Evolutionary conservation across 1,284 basidiomycete species (phyloP), one percentile per base, ranked within the genome.

Genomic region (Ganoderma leucocontextum): DNA sequence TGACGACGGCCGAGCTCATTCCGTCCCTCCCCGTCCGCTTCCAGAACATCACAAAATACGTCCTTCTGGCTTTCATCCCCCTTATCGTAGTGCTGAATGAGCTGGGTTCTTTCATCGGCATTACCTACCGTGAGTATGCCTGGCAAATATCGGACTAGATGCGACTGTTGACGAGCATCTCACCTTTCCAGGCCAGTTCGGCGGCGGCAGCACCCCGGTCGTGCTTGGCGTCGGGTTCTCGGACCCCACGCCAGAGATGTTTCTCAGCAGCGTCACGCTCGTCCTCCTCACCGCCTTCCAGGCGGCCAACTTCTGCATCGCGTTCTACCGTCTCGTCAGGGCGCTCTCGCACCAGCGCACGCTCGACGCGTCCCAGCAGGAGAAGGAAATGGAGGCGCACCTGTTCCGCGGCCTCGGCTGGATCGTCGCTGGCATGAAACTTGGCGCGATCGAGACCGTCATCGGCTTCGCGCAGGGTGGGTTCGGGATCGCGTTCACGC

Each of bases 61-160:
- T 84, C 6, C 78, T 92, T 9, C 69, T 89, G 29, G 68, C 85
- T 19, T 85, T 87, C 70, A 86, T 91, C 63, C 88, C 90, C 10
- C 74, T 83, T 39, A 83, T 91, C 65, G 66, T 91, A 65, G 78
- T 81, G 10, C 76, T 85, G 70, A 90, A 90, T 75, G 87, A 87
- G 70, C 77, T 91, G 29, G 86, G 86, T 15, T 91, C 91, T 1
- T 91, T 94, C 72, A 73, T 90, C 41, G 89, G 89, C 62, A 83
- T 89, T 38, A 80, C 82, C 8, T 85, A 88, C 63, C 78, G 91
- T 91, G 74, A 74, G 86, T 82, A 5, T 4, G 19, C 60, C 15
- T 10, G 42, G 44, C 38, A 1, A 22, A n/a, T 25, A n/a, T 13
- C 5, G 42, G n/a, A 25, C 22, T 52, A 12, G 44, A 36, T 5